Base-by-base conservation (phyloP, 2,329 filamentous ascomycete species). In the Leptographium radiaticola region DNA sequence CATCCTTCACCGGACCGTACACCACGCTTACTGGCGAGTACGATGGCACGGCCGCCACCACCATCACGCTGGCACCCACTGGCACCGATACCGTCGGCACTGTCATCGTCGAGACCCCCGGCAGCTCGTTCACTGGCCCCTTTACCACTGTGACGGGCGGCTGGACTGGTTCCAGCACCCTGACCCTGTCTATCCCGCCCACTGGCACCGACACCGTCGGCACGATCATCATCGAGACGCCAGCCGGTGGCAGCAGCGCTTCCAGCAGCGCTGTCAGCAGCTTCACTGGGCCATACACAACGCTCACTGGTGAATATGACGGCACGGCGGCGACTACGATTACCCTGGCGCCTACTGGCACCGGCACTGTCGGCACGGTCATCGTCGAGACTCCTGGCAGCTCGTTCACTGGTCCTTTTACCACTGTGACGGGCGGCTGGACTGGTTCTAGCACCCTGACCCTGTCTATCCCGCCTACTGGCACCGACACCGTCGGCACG, bases 161-260 rank as follows among this genome's bases (percentile, higher is more conserved):
- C 3, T 48, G 20, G 31, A 51, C 44, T 6, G 55, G 50, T n/a
- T 44, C 46, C 5, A 49, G 40, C 1, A 18, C 52, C 7, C 4
- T 30, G 9, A 55, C 53, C 4, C 12, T 55, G 2, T 49, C 55
- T 0, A 1, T 57, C 1, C 40, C 50, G 20, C 55, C 53, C 1
- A 49, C 47, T 56, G 68, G 69, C 31, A 84, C 80, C 40, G 85
- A 84, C 44, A 75, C 80, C 62, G 70, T 53, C 9, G 57, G 54
- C 31, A 60, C 59, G 2, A 54, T 59, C 6, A 57, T 59, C 6
- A 44, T 59, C 1, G 53, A 59, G 39, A n/a, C 60, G 34, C 34
- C 12, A 10, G 55, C 58, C 10, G 58, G 56, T 4, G 57, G 40
- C 40, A 43, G n/a, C 40, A 36, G 34, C 7, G 34, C 4, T 13